Evolutionary conservation across 139 green algal species (phyloP).

Genomic region (Chlorella ohadii): DNA sequence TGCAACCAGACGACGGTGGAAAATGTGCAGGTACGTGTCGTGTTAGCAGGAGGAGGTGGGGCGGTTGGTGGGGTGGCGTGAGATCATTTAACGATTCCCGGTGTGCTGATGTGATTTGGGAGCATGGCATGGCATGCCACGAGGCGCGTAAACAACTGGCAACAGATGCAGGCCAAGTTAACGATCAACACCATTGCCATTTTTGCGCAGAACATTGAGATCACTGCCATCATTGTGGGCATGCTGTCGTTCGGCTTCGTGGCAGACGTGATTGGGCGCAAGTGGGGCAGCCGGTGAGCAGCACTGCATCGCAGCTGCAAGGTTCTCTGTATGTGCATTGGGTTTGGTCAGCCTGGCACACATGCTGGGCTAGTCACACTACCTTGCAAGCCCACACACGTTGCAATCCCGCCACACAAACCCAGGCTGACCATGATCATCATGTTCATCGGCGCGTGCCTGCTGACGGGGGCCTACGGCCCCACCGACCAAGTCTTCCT

Average conservation of each 20-base stretch:
- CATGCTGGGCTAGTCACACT: too few species aligned
- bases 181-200: too few species aligned
- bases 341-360: too few species aligned
- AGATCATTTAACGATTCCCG: too few species aligned
- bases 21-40: background rate
- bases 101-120: too few species aligned
- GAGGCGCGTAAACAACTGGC: too few species aligned
- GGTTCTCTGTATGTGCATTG: background rate
- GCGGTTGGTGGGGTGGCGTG: too few species aligned
- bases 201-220: conserved; percentile 19
- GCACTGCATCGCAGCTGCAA: background rate
- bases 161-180: too few species aligned
- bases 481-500: conserved; percentile 54
- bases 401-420: too few species aligned
- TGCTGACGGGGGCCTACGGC: conserved; percentile 59
- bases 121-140: too few species aligned
- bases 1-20: conserved; percentile 4
- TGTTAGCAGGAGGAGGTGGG: too few species aligned
- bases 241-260: conserved; percentile 62
- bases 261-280: conserved; percentile 69
- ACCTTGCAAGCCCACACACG: background rate
- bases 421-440: conserved; percentile 51
- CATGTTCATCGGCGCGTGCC: conserved; percentile 70
- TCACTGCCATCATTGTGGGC: conserved; percentile 57
- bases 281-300: conserved; percentile 62